Evolutionary conservation across 176 grass and related monocot species (phyloP).

Genomic region (maize (Zea mays)): Zm-B73-REFERENCE-NAM-5.0 NC_050098.1:24515501-24516000

Average conservation of each 20-base stretch:
- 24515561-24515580: not conserved
- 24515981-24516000: not conserved
- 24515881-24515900: not conserved
- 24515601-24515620: not conserved
- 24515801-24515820: not conserved
- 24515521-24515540: no score
- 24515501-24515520: no score
- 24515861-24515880: slow-evolving; percentile 15
- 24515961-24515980: not conserved
- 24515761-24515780: slow-evolving; percentile 39
- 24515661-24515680: slow-evolving; percentile 38
- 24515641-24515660: slow-evolving; percentile 70
- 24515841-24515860: slow-evolving; percentile 39
- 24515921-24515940: slow-evolving; percentile 8
- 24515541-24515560: no score
- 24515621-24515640: slow-evolving; percentile 49
- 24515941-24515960: not conserved
- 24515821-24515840: slow-evolving; percentile 11
- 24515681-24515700: slow-evolving; percentile 51
- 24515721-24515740: slow-evolving; percentile 76
- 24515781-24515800: slow-evolving; percentile 17
- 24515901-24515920: not conserved
- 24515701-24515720: slow-evolving; percentile 64
- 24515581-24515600: not conserved
- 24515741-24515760: slow-evolving; percentile 57